Percentiles rank a stretch among this genome's conserved stretches.
These are phyloP conservation scores for Stachybotrys elegans DNA, from an alignment of 2,329 filamentous ascomycete genomes.

Conservation along the genomic window DNA sequence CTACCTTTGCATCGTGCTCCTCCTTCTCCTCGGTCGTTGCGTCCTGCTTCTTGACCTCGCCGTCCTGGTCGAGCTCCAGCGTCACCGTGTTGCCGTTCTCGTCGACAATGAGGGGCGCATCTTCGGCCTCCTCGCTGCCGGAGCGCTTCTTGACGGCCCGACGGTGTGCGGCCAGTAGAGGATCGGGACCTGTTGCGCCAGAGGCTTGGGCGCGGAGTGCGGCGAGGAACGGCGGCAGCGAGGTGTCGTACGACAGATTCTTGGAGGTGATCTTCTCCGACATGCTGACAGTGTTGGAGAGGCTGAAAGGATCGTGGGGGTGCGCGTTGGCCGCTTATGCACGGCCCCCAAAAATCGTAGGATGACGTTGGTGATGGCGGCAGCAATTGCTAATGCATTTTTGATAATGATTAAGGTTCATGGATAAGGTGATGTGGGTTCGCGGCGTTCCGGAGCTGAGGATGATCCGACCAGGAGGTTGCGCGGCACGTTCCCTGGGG, in stretches of 20 bases:
- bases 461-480: too few species aligned
- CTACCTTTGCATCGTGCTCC: slow-evolving; percentile 19
- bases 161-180: slow-evolving; percentile 43
- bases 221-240: slow-evolving; percentile 57
- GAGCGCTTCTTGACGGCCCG: slow-evolving; percentile 50
- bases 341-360: too few species aligned
- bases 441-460: too few species aligned
- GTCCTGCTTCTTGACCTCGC: slow-evolving; percentile 28
- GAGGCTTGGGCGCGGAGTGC: slow-evolving; percentile 48
- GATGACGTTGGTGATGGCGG: too few species aligned
- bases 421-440: too few species aligned
- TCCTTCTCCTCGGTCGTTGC: slow-evolving; percentile 29
- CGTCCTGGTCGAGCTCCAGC: slow-evolving; percentile 41
- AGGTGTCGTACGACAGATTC: slow-evolving; percentile 60
- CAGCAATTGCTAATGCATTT: too few species aligned
- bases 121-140: slow-evolving; percentile 67
- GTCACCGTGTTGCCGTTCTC: slow-evolving; percentile 62
- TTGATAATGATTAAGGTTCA: too few species aligned
- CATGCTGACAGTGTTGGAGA: too few species aligned
- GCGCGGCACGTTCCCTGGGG: too few species aligned
- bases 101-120: slow-evolving; percentile 70
- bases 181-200: slow-evolving; percentile 45
- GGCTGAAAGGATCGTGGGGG: too few species aligned
- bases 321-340: too few species aligned
- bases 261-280: slow-evolving; percentile 63